Evolutionary conservation across 2,329 filamentous ascomycete species (phyloP).

Genomic region (Cladophialophora yegresii): DNA sequence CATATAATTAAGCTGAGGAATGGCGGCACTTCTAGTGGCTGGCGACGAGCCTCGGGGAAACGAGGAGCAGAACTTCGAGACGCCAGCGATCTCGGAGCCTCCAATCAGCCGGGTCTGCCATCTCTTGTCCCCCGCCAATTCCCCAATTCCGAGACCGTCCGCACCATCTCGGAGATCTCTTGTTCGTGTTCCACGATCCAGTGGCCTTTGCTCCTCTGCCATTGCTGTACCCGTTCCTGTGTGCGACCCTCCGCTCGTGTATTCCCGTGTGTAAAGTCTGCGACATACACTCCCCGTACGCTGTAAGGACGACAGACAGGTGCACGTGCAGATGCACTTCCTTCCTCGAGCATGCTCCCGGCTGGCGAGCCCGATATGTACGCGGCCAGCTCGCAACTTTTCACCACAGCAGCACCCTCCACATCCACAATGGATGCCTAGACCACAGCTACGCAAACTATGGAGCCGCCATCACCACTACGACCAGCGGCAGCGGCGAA

Average conservation of each 20-base stretch:
- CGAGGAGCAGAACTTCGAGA: background rate
- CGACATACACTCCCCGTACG: background rate
- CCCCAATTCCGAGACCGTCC: conserved; percentile 1
- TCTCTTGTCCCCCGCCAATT: background rate
- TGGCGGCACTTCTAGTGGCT: background rate
- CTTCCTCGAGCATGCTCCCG: background rate
- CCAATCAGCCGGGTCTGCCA: background rate
- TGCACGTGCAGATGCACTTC: background rate
- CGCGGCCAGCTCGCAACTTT: background rate
- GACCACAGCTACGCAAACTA: conserved; percentile 17
- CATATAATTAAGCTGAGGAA: background rate
- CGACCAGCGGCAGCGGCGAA: conserved; percentile 25
- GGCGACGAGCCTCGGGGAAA: background rate
- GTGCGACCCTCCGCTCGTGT: background rate
- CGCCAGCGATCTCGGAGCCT: conserved; percentile 6
- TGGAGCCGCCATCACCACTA: conserved; percentile 10
- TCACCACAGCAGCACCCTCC: background rate
- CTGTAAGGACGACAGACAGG: background rate
- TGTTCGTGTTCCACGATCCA: background rate
- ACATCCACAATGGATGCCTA: conserved; percentile 12
- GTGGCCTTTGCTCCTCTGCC: background rate
- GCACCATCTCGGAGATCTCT: conserved; percentile 1
- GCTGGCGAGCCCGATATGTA: background rate
- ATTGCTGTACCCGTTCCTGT: background rate
- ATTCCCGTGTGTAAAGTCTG: background rate